Base-by-base conservation (phyloP, 345 rosid genomes). In the Salix arbutifolia region DNA sequence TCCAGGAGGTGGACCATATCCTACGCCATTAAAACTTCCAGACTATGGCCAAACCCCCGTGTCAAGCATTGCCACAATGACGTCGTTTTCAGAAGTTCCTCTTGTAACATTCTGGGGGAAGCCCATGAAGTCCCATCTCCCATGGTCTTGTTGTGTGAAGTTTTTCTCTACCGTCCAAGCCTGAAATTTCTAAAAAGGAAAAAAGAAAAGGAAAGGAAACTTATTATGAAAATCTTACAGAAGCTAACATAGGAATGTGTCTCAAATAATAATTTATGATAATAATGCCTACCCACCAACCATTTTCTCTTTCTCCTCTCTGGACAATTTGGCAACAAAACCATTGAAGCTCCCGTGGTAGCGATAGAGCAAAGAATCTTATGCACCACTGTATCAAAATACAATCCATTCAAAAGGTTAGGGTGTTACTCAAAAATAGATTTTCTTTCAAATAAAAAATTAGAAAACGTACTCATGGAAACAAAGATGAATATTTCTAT, bases 111-210 rank as follows among this genome's bases (percentile, higher is more conserved):
- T 60, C 56, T 76, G 72, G 8, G 85, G 68, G 76, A 89, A 88
- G 1, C 90, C 89, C 86, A 90, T 80, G 69, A 90, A 90, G 68
- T n/a, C n/a, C n/a, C n/a, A n/a, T n/a, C n/a, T 88, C 84, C 93
- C 93, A 90, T 30, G 89, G 86, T 31, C 78, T 80, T 74, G 93
- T 81, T 11, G 90, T 87, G 65, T 84, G 91, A 53, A 88, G 88
- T 33, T 84, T 81, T 72, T 80, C 33, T 31, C 33, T 31, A 4
- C 78, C 89, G 17, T 88, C 81, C 88, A 73, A 79, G 12, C 81
- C 93, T 90, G 77, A 31, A 33, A 19, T 18, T 21, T 7, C 28
- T 8, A 18, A 3, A 18, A 38, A 2, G 0, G 9, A 33, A 21
- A 35, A 28, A 28, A 28, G 30, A 2, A 28, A 38, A 2, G 5